phyloP scores from a whole-genome alignment of 192 early-diverging fungal species.

The Rhizophlyctis rosea region DNA sequence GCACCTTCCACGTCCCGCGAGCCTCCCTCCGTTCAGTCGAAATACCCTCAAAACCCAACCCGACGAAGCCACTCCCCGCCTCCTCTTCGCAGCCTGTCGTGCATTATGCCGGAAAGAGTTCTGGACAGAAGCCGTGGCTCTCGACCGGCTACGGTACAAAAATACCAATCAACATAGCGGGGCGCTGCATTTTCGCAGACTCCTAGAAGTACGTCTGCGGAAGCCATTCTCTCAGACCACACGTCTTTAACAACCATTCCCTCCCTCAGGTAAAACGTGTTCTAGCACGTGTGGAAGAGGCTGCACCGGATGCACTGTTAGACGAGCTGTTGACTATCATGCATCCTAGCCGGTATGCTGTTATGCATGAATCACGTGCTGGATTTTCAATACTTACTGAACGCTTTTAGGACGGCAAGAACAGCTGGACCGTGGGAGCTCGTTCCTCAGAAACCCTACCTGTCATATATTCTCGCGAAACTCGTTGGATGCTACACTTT shows the following conservation, averaged over 20 bases:
- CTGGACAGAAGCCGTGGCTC: background rate
- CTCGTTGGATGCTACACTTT: conserved; percentile 2
- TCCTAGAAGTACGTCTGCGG: conserved; percentile 1
- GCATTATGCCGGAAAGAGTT: conserved; percentile 4
- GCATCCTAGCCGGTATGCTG: conserved; percentile 15
- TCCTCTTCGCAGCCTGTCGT: conserved; percentile 4
- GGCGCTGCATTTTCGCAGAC: conserved; percentile 14
- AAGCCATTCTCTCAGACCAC: background rate
- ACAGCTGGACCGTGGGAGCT: conserved; percentile 6
- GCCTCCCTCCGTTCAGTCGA: too few species aligned
- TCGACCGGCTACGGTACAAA: conserved; percentile 25
- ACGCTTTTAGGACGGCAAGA: conserved; percentile 1
- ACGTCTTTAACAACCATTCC: too few species aligned
- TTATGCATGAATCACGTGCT: background rate
- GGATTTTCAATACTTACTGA: background rate
- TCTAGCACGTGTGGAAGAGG: background rate
- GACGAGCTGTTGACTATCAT: conserved; percentile 5
- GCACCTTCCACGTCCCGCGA: too few species aligned
- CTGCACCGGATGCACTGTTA: background rate
- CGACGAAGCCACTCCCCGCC: conserved; percentile 13
- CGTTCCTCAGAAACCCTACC: background rate
- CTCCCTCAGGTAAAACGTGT: background rate
- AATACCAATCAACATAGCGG: conserved; percentile 13
- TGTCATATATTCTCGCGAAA: conserved; percentile 2
- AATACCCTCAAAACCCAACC: too few species aligned